phyloP scores from a whole-genome alignment of 495 filamentous ascomycete species.

The Cercophora samala region DNA sequence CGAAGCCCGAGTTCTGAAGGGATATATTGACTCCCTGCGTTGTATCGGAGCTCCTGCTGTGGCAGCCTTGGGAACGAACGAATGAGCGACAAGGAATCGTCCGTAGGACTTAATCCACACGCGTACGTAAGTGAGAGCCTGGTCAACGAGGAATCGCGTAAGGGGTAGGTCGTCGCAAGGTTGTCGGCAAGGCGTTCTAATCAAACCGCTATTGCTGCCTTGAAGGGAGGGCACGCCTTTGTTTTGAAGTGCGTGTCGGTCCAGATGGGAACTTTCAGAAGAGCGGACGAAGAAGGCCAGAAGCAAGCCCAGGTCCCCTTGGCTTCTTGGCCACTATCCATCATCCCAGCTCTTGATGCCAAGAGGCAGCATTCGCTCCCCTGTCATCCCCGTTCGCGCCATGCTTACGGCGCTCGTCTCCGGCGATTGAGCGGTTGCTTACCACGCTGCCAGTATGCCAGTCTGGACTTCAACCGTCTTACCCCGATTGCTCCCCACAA shows the following conservation, averaged over 20 bases:
- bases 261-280: not conserved
- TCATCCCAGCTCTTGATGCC: not conserved
- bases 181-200: not conserved
- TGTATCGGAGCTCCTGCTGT: not conserved
- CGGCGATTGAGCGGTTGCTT: not conserved
- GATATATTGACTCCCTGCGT: not conserved
- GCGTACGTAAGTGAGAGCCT: not conserved
- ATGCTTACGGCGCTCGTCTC: not conserved
- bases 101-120: not conserved
- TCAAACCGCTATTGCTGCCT: not conserved
- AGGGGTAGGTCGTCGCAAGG: too few species aligned
- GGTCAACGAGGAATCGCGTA: not conserved
- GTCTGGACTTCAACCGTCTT: not conserved
- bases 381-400: not conserved
- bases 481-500: not conserved
- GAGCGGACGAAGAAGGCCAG: not conserved
- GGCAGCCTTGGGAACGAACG: not conserved
- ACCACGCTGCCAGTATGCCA: not conserved
- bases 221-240: not conserved
- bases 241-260: constrained; percentile 2
- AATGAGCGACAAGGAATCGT: not conserved
- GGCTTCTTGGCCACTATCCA: constrained; percentile 2
- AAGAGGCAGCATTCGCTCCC: not conserved
- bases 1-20: not conserved
- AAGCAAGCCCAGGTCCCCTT: not conserved